Evolutionary conservation across 257 asterid genomes (phyloP).

Genomic region (Solanum gandarillasii): DNA sequence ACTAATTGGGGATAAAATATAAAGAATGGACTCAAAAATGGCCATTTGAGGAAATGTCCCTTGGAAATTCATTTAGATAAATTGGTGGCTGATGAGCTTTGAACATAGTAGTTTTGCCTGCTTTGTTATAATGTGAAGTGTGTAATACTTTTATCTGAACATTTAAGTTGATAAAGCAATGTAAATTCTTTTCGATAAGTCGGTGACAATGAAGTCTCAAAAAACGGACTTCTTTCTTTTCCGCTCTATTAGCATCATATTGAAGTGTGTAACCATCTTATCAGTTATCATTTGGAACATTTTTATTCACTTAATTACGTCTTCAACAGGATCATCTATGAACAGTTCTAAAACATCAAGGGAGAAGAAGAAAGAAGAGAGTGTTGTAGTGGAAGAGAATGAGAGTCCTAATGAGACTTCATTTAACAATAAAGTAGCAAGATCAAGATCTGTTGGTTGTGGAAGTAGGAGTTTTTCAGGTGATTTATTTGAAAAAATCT

Average conservation of each 20-base stretch:
- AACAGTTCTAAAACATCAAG: conserved; percentile 12
- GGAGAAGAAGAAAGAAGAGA: conserved; percentile 47
- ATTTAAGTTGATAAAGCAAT: neutral
- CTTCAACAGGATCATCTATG: conserved; percentile 3
- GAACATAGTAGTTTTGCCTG: neutral
- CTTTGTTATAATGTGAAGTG: neutral
- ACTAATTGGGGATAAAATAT: neutral
- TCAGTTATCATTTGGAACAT: neutral
- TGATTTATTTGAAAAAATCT: conserved; percentile 85
- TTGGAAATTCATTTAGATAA: neutral
- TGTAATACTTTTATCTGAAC: neutral
- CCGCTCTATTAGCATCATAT: neutral
- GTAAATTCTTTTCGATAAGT: neutral
- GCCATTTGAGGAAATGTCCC: neutral
- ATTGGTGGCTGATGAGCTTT: neutral
- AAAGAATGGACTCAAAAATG: neutral
- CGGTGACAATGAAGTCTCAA: neutral
- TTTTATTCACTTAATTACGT: neutral
- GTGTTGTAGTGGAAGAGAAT: conserved; percentile 46
- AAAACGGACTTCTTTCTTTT: neutral
- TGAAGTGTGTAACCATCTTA: neutral
- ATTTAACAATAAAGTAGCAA: conserved; percentile 69
- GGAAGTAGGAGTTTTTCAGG: conserved; percentile 98
- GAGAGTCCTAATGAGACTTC: conserved; percentile 51
- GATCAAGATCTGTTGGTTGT: conserved; percentile 97